These are phyloP conservation scores for Raffaelea albimanens DNA, from an alignment of 2,329 filamentous ascomycete genomes.

Conservation along the genomic window DNA sequence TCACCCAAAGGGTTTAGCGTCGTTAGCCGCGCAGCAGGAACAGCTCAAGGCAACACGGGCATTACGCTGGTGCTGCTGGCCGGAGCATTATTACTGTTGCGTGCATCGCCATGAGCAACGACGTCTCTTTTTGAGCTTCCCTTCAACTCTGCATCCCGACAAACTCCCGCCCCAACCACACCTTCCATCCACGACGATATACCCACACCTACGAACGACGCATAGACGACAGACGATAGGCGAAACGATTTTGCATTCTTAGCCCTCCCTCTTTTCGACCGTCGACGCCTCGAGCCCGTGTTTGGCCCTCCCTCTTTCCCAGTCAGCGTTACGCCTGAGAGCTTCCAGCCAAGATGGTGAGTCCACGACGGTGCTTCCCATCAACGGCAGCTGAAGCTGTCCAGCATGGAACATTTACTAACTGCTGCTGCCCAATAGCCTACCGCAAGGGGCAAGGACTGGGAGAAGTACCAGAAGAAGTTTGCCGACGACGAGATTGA, in stretches of 20 bases:
- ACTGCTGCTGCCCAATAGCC: slow-evolving; percentile 67
- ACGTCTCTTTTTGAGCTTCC: too few species aligned
- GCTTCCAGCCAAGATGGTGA: slow-evolving; percentile 28
- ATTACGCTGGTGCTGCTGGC: too few species aligned
- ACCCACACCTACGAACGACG: too few species aligned
- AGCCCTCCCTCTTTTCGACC: too few species aligned
- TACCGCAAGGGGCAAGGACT: slow-evolving; percentile 85
- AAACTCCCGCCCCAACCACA: background rate
- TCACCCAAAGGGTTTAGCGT: slow-evolving; percentile 5
- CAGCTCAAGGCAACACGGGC: slow-evolving; percentile 13
- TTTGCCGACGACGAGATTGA: slow-evolving; percentile 94
- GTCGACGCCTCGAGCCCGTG: too few species aligned
- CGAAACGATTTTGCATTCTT: too few species aligned
- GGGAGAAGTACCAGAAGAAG: slow-evolving; percentile 98
- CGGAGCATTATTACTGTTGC: slow-evolving; percentile 3
- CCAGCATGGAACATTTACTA: too few species aligned
- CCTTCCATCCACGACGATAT: background rate
- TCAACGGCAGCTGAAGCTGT: too few species aligned
- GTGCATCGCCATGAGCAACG: background rate
- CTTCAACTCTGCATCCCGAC: too few species aligned
- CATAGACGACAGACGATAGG: too few species aligned
- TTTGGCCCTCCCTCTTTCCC: too few species aligned
- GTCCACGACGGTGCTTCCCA: too few species aligned
- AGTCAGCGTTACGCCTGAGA: background rate
- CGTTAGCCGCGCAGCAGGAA: slow-evolving; percentile 11